Percentiles rank a stretch among this genome's conserved stretches.
These are phyloP conservation scores for Xylaria castorea DNA, from an alignment of 495 filamentous ascomycete genomes.

Conservation along the genomic window DNA sequence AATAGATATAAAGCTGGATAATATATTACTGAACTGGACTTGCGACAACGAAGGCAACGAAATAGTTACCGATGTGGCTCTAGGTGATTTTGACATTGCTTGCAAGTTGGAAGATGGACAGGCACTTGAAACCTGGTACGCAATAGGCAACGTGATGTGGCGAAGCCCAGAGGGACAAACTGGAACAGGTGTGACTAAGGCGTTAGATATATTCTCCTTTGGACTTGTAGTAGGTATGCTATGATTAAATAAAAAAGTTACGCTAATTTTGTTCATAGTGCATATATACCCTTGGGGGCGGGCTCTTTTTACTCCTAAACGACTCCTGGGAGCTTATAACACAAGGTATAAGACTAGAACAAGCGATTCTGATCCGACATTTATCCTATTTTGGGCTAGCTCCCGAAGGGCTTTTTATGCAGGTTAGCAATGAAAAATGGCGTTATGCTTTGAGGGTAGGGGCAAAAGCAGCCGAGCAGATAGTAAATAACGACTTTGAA, in stretches of 20 bases:
- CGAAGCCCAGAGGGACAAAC: conserved; percentile 45
- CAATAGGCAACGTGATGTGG: conserved; percentile 45
- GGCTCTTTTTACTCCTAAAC: conserved; percentile 37
- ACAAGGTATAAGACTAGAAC: conserved; percentile 39
- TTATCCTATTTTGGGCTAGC: conserved; percentile 42
- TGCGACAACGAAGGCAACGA: conserved; percentile 38
- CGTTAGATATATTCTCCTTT: conserved; percentile 42
- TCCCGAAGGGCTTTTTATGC: conserved; percentile 41
- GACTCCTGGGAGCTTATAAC: conserved; percentile 40
- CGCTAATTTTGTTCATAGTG: conserved; percentile 41
- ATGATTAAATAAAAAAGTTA: conserved; percentile 28
- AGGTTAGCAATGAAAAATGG: conserved; percentile 39
- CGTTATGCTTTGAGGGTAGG: conserved; percentile 34
- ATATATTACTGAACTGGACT: conserved; percentile 45
- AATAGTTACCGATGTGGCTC: conserved; percentile 38
- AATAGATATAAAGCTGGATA: conserved; percentile 46
- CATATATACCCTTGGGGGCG: conserved; percentile 42
- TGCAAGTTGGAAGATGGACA: conserved; percentile 39
- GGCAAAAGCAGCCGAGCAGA: conserved; percentile 37
- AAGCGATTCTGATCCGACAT: conserved; percentile 41
- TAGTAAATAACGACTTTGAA: conserved; percentile 33
- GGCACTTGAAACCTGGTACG: conserved; percentile 38
- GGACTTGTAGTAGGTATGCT: conserved; percentile 42
- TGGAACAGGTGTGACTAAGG: conserved; percentile 38
- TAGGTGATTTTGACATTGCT: conserved; percentile 47